Percentiles rank a stretch among this genome's conserved stretches.
Evolutionary conservation across 495 filamentous ascomycete genomes (phyloP).

Genomic region (Xylaria telfairii): DNA sequence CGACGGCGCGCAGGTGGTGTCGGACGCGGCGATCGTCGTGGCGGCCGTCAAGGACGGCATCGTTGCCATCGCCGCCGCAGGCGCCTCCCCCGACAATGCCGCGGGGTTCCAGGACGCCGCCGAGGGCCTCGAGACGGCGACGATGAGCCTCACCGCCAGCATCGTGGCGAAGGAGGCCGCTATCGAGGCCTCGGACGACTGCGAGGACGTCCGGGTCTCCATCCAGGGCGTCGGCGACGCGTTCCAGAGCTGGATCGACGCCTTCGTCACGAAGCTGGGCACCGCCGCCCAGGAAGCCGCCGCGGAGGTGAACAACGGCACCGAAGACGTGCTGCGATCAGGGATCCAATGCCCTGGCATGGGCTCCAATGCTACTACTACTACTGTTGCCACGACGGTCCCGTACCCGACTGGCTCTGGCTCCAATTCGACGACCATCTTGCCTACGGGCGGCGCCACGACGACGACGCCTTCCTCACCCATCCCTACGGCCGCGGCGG

Average conservation of each 20-base stretch:
- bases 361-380: background rate
- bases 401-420: background rate
- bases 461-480: background rate
- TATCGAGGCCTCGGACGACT: background rate
- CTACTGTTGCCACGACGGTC: background rate
- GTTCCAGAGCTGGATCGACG: constrained; percentile 1
- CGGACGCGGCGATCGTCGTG: background rate
- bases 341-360: background rate
- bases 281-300: background rate
- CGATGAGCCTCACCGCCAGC: background rate
- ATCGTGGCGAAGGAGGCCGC: constrained; percentile 1
- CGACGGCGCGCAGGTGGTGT: background rate
- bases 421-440: background rate
- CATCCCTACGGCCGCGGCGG: background rate
- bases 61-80: background rate
- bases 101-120: background rate
- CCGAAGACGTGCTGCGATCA: background rate
- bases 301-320: background rate
- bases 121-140: background rate
- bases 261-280: background rate
- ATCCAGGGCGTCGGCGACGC: background rate
- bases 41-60: background rate
- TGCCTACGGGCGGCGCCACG: background rate
- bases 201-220: background rate
- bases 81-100: background rate